These are phyloP conservation scores for Fusarium sp. DNA, from an alignment of 2,329 filamentous ascomycete genomes.

Conservation along the genomic window DNA sequence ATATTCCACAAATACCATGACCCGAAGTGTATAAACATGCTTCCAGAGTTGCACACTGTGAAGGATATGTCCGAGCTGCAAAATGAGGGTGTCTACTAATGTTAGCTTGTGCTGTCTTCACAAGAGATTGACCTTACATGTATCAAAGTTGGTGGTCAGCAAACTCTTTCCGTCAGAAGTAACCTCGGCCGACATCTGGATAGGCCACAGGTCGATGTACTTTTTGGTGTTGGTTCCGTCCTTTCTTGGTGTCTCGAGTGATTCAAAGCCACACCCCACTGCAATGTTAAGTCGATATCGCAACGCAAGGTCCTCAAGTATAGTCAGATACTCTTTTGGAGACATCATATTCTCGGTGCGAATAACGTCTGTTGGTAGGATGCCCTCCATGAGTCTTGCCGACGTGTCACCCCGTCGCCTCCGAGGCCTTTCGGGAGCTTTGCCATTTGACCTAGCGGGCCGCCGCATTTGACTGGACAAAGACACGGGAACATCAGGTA, in stretches of 20 bases:
- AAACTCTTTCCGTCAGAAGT: slow-evolving; percentile 73
- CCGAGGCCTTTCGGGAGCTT: slow-evolving; percentile 47
- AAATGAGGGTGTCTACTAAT: slow-evolving; percentile 74
- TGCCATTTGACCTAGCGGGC: slow-evolving; percentile 46
- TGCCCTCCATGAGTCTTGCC: slow-evolving; percentile 64
- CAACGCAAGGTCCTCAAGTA: slow-evolving; percentile 83
- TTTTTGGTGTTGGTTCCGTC: slow-evolving; percentile 72
- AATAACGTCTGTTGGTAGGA: slow-evolving; percentile 76
- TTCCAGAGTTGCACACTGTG: slow-evolving; percentile 86
- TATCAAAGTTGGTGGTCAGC: slow-evolving; percentile 90
- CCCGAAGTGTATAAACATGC: slow-evolving; percentile 75
- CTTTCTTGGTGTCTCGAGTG: slow-evolving; percentile 75
- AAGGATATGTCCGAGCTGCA: slow-evolving; percentile 86
- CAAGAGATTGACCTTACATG: slow-evolving; percentile 66
- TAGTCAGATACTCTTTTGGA: slow-evolving; percentile 80
- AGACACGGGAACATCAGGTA: slow-evolving; percentile 61
- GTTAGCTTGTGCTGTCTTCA: slow-evolving; percentile 9
- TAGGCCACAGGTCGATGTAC: slow-evolving; percentile 90
- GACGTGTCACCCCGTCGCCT: slow-evolving; percentile 65
- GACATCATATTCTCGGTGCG: slow-evolving; percentile 75
- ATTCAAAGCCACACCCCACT: slow-evolving; percentile 82
- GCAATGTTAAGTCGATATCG: slow-evolving; percentile 85
- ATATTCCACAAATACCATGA: slow-evolving; percentile 90
- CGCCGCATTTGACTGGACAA: slow-evolving; percentile 48
- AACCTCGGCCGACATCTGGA: slow-evolving; percentile 91